A percentile compares a stretch with the other conserved stretches of the same genome.
phyloP scores from a whole-genome alignment of 352 stramenopile species.

The Pythium pyrilobum region DNA sequence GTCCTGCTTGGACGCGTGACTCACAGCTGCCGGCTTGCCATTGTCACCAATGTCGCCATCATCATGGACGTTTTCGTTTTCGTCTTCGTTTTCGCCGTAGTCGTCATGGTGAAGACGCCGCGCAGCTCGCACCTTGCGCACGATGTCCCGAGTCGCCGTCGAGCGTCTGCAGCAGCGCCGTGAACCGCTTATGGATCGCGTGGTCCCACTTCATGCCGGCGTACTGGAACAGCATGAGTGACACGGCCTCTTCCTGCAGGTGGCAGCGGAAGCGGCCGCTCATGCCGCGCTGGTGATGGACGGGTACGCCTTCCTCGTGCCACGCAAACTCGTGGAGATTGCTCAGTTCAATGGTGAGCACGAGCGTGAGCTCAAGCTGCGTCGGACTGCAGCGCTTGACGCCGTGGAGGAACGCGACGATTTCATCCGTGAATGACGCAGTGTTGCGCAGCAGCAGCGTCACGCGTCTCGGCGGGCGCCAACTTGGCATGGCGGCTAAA shows the following conservation, averaged over 20 bases:
- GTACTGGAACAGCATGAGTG: conserved; percentile 42
- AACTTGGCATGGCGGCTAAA: conserved; percentile 22
- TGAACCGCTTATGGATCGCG: conserved; percentile 20
- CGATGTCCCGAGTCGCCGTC: background rate
- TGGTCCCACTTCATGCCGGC: conserved; percentile 30
- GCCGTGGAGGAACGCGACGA: conserved; percentile 32
- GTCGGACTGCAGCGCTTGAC: conserved; percentile 26
- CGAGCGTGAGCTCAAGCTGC: conserved; percentile 34
- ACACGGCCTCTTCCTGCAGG: conserved; percentile 39
- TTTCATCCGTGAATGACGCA: conserved; percentile 25
- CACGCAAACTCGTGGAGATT: conserved; percentile 38
- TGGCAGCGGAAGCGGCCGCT: conserved; percentile 39
- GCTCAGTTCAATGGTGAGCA: conserved; percentile 44
- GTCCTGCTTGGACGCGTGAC: conserved; percentile 19
- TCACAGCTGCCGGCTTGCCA: no score
- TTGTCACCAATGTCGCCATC: background rate
- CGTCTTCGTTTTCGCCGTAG: conserved; percentile 4
- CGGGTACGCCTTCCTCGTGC: conserved; percentile 25
- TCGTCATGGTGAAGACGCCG: conserved; percentile 5
- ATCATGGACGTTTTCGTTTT: no score
- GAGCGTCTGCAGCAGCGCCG: conserved; percentile 15
- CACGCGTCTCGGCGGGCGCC: conserved; percentile 21
- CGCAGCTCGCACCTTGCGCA: background rate
- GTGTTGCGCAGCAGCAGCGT: conserved; percentile 27
- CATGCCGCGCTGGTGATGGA: conserved; percentile 37